Evolutionary conservation across 257 asterid species (phyloP).

Genomic region (Solanum medicagineum): DNA sequence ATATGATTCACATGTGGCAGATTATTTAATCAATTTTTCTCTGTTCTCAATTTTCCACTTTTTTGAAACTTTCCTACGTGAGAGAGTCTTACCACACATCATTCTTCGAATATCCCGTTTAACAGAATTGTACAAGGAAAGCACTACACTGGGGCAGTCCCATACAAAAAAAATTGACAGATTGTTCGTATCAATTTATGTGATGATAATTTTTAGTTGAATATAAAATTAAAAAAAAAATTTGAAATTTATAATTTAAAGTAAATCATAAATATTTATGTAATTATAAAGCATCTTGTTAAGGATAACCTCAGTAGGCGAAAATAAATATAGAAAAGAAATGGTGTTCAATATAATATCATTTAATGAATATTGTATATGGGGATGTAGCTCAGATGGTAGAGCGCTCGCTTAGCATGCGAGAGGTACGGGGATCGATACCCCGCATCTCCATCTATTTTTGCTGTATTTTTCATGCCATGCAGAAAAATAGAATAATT

Average conservation of each 20-base stretch:
- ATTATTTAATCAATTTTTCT: neutral
- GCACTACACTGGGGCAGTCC: neutral
- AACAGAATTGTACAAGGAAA: neutral
- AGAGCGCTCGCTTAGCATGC: constrained; percentile 42
- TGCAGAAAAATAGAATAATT: neutral
- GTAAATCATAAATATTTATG: neutral
- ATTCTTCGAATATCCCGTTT: neutral
- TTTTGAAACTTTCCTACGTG: neutral
- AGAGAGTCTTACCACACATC: neutral
- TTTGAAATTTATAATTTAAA: neutral
- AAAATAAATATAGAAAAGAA: no score
- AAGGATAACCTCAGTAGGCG: neutral
- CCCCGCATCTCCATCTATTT: constrained; percentile 32
- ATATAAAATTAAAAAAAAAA: neutral
- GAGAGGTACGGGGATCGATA: constrained; percentile 40
- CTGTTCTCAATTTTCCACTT: neutral
- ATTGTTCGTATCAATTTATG: neutral
- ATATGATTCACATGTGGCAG: neutral
- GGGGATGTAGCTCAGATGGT: constrained; percentile 66
- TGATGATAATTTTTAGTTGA: neutral
- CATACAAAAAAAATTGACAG: neutral
- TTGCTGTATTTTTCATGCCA: no score
- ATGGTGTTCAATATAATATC: no score
- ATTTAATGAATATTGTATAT: no score
- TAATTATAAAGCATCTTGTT: neutral